phyloP scores from a whole-genome alignment of 768 basidiomycete genomes.

The Tulasnella sp. region DNA sequence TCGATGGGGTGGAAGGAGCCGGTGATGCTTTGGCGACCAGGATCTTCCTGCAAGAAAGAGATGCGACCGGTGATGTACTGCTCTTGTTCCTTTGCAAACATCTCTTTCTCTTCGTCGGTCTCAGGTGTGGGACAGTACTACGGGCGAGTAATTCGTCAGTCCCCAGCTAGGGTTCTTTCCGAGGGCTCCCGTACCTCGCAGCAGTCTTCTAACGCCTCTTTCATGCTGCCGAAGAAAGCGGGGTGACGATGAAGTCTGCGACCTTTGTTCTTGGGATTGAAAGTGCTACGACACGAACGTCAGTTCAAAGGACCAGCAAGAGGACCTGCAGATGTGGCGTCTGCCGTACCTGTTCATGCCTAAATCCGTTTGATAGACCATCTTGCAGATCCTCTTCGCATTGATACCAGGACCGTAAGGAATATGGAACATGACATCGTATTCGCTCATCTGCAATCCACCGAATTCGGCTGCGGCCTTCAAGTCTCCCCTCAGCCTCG shows the following conservation, averaged over 20 bases:
- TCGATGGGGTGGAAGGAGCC: constrained; percentile 67
- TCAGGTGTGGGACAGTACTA: constrained; percentile 55
- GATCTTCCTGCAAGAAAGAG: constrained; percentile 38
- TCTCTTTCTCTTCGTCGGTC: constrained; percentile 51
- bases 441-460: constrained; percentile 53
- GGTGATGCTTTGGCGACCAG: constrained; percentile 40
- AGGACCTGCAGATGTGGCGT: background rate
- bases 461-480: constrained; percentile 44
- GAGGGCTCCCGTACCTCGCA: constrained; percentile 48
- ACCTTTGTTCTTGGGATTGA: constrained; percentile 59
- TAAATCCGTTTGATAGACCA: constrained; percentile 53
- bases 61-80: constrained; percentile 52
- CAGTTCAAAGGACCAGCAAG: background rate
- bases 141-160: background rate
- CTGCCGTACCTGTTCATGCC: constrained; percentile 22
- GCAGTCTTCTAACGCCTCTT: constrained; percentile 57
- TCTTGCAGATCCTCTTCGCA: constrained; percentile 52
- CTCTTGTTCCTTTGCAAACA: constrained; percentile 53
- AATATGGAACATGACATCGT: constrained; percentile 55
- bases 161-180: background rate
- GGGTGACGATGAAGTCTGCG: constrained; percentile 59
- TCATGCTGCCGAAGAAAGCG: constrained; percentile 57
- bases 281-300: constrained; percentile 43
- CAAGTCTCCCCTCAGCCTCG: constrained; percentile 53
- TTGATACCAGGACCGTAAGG: constrained; percentile 62